These are phyloP conservation scores for Candida hispaniensis DNA, from an alignment of 805 yeast species.

Conservation along the genomic window DNA sequence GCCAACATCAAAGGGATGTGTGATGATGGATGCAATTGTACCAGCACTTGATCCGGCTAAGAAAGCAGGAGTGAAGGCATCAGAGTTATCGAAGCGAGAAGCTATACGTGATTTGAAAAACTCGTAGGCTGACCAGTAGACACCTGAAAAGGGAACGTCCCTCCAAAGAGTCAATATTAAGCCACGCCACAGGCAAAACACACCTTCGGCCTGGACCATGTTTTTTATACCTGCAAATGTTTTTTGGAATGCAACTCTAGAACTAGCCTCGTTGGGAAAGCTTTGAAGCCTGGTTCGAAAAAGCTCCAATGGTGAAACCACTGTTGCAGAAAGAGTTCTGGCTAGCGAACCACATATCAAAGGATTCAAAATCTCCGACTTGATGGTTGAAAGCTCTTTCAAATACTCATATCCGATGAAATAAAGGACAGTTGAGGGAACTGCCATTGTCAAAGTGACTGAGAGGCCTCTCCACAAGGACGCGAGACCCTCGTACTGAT, in stretches of 20 bases:
- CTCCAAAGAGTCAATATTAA: conserved; percentile 84
- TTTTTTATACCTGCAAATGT: conserved; percentile 40
- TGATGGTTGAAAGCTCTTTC: conserved; percentile 60
- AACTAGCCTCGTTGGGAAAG: conserved; percentile 22
- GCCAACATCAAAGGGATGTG: conserved; percentile 96
- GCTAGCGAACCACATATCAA: conserved; percentile 79
- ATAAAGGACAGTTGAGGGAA: conserved; percentile 88
- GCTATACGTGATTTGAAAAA: conserved; percentile 29
- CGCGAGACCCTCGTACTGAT: conserved; percentile 57
- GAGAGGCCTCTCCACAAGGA: conserved; percentile 88
- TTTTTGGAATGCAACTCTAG: conserved; percentile 22
- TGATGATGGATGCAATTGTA: conserved; percentile 67
- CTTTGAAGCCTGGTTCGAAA: conserved; percentile 83
- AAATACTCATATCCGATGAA: conserved; percentile 87
- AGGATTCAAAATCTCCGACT: conserved; percentile 46
- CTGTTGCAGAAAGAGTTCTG: conserved; percentile 69
- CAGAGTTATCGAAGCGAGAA: conserved; percentile 21
- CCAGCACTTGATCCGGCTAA: conserved; percentile 80
- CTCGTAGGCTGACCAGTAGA: conserved; percentile 89
- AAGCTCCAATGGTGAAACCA: conserved; percentile 79
- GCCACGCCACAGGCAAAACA: conserved; percentile 66
- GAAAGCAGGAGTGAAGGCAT: conserved; percentile 36
- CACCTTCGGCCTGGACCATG: conserved; percentile 48
- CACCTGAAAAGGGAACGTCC: conserved; percentile 93
- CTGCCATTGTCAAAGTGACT: conserved; percentile 69